Percentiles rank a stretch among this genome's conserved stretches.
These are phyloP conservation scores for Cystobasidium slooffiae DNA, from an alignment of 1,284 basidiomycete species.

Conservation along the genomic window DNA sequence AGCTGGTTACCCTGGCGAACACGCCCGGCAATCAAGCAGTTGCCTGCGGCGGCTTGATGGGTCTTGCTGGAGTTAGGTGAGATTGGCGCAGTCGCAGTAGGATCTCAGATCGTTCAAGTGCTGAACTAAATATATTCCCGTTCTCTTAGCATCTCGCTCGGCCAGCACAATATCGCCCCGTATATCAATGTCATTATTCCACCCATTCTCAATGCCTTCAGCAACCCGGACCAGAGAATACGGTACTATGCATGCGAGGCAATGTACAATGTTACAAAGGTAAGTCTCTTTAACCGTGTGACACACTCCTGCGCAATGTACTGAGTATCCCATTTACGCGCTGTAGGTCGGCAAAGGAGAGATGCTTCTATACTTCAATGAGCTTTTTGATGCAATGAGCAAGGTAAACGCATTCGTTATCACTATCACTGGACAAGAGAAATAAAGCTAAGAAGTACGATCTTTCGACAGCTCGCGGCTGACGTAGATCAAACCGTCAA, in stretches of 20 bases:
- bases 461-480: slow-evolving; percentile 75
- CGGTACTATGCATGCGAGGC: slow-evolving; percentile 97
- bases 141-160: slow-evolving; percentile 74
- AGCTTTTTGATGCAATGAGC: slow-evolving; percentile 94
- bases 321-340: neutral
- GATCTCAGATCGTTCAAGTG: too few species aligned
- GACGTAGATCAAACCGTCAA: slow-evolving; percentile 96
- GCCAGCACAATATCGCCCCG: slow-evolving; percentile 80
- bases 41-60: slow-evolving; percentile 91
- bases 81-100: too few species aligned
- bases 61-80: slow-evolving; percentile 84
- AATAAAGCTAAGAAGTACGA: neutral
- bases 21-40: slow-evolving; percentile 74
- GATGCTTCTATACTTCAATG: slow-evolving; percentile 95
- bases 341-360: slow-evolving; percentile 95
- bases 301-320: neutral
- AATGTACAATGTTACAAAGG: slow-evolving; percentile 83
- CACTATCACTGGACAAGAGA: neutral
- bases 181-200: slow-evolving; percentile 93
- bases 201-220: slow-evolving; percentile 89
- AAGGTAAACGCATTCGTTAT: slow-evolving; percentile 68
- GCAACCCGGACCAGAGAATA: slow-evolving; percentile 91
- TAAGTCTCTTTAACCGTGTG: slow-evolving; percentile 29
- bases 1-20: slow-evolving; percentile 90
- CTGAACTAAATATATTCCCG: neutral